Evolutionary conservation across 208 protist species (phyloP).

Genomic region (Trichomonas gallinae): DNA sequence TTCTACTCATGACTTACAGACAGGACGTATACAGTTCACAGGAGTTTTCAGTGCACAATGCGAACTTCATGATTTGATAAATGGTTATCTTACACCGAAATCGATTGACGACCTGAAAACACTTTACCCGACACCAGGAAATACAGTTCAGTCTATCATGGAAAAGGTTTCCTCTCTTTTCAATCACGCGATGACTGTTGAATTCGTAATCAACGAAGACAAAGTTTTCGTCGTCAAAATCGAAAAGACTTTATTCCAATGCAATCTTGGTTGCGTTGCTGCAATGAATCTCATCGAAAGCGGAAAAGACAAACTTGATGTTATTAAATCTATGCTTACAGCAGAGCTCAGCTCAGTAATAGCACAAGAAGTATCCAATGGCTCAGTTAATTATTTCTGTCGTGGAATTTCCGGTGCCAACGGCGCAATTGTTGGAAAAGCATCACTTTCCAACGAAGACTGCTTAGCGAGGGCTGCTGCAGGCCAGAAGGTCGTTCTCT

Average conservation of each 20-base stretch:
- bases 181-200: background rate
- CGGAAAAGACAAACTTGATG: background rate
- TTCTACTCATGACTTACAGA: background rate
- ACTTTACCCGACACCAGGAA: background rate
- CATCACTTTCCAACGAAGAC: background rate
- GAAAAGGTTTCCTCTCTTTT: background rate
- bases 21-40: background rate
- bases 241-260: background rate
- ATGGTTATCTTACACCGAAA: background rate
- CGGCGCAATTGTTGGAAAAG: background rate
- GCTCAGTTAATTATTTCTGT: background rate
- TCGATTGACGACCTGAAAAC: background rate
- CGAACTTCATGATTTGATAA: background rate
- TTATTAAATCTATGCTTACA: background rate
- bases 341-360: background rate
- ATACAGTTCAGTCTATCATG: background rate
- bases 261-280: background rate
- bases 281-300: background rate
- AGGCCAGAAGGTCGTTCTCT: background rate
- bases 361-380: background rate
- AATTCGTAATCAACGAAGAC: background rate
- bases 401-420: background rate
- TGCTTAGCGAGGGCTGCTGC: background rate
- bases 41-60: background rate
- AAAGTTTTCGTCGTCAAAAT: background rate